These are phyloP conservation scores for Trichosanthes cucumerina DNA, from an alignment of 306 rosid species.

Conservation along the genomic window DNA sequence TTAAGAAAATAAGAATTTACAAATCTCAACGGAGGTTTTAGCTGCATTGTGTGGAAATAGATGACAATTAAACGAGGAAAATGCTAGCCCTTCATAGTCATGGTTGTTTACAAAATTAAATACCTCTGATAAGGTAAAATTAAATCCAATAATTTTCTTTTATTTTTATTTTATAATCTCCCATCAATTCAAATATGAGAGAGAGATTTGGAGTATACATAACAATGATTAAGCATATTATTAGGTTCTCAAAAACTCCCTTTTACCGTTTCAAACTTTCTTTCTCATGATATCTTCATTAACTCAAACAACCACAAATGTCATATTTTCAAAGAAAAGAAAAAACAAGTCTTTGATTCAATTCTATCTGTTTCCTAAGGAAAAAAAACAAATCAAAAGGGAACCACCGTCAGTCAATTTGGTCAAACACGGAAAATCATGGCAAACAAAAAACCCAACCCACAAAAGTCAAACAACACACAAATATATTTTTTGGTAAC, in stretches of 20 bases:
- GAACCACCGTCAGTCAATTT: neutral
- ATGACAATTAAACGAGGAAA: neutral
- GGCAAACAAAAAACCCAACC: neutral
- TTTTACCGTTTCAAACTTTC: neutral
- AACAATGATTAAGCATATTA: neutral
- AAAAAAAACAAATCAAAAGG: neutral
- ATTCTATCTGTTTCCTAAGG: neutral
- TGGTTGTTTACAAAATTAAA: neutral
- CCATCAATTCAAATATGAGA: neutral
- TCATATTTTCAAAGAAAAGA: neutral
- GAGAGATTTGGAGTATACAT: too few relatives aligned
- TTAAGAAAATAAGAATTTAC: too few relatives aligned
- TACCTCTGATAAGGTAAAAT: neutral
- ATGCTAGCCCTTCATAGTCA: neutral
- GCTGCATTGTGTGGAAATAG: neutral
- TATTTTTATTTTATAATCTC: neutral
- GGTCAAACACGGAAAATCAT: constrained; percentile 8
- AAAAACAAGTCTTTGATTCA: neutral
- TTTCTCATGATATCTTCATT: too few relatives aligned
- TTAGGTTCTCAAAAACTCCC: neutral
- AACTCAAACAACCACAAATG: neutral
- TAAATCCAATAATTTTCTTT: neutral
- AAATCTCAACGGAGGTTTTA: neutral
- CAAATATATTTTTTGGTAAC: neutral
- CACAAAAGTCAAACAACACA: neutral